Base-by-base conservation (phyloP, 306 rosid species). In the Castanospermum australe region DNA sequence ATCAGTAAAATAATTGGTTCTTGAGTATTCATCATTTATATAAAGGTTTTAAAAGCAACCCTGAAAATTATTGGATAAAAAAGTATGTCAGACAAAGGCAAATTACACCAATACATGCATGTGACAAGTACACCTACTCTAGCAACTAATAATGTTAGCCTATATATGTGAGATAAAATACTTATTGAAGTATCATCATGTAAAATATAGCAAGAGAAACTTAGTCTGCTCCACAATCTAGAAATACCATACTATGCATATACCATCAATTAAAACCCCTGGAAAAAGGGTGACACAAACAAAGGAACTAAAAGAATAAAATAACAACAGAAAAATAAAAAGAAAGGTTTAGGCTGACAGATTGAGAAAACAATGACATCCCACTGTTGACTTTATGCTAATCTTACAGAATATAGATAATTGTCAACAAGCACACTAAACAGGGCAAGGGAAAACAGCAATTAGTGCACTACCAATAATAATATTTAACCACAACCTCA, bases 1-100 rank as follows among this genome's bases (percentile, higher is more conserved):
- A 35, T 20, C 18, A 25, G 69, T 48, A 39, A 72, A 72, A 62
- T 48, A 77, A 62, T 57, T 50, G 35, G 52, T 77, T 66, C 71
- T 50, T 7, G 30, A 70, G 38, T 45, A 71, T 54, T 35, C 33
- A 10, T 32, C 2, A 70, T 51, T 18, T 39, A 51, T 1, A 82
- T 28, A 11, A 69, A 65, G 41, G 33, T 30, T 78, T 73, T 41
- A 20, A 22, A 48, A 56, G 71, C 51, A 36, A 80, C 61, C 61
- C 63, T n/a, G n/a, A 61, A 38, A 76, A 17, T 22, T 18, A 18
- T 20, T 54, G 62, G 14, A 64, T 54, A 14, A 78, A 45, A 45
- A 36, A 54, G 70, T 55, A 73, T 35, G 73, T 33, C 48, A 38
- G 33, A 17, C 15, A 69, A 30, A 51, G 42, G 62, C 52, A 69